Conservation (phyloP, 1,284 basidiomycete genomes). For the Fistulina hepatica region DNA sequence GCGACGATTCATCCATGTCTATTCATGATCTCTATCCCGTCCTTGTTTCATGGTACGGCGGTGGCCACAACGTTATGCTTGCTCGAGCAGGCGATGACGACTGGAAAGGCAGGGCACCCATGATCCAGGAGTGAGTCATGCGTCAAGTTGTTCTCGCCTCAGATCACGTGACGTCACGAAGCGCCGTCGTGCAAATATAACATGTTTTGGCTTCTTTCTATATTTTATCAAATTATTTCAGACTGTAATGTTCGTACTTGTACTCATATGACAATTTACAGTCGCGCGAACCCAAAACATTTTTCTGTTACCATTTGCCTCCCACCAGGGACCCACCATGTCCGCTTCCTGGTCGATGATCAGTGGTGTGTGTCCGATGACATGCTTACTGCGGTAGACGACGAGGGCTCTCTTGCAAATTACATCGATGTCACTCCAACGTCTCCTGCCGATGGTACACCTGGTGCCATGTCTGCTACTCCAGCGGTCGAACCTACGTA, state of each 20-base stretch:
- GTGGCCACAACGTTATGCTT: background rate
- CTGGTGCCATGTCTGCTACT: no score
- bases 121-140: background rate
- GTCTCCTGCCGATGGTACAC: background rate
- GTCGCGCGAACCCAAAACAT: background rate
- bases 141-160: background rate
- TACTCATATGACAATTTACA: no score
- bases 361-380: conserved; percentile 57
- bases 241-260: no score
- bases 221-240: no score
- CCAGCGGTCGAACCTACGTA: no score
- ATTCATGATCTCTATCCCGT: background rate
- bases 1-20: background rate
- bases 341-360: conserved; percentile 95
- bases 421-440: conserved; percentile 57
- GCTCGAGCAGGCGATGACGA: background rate
- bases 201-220: no score
- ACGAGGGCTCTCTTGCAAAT: conserved; percentile 92
- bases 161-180: background rate
- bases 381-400: conserved; percentile 79
- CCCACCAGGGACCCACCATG: conserved; percentile 86
- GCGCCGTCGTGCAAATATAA: no score
- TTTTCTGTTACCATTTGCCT: conserved; percentile 47
- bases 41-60: background rate
- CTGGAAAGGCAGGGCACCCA: background rate